Percentiles rank a stretch among this genome's conserved stretches.
Evolutionary conservation across 306 rosid genomes (phyloP).

Genomic region (Cucumis hystrix): DNA sequence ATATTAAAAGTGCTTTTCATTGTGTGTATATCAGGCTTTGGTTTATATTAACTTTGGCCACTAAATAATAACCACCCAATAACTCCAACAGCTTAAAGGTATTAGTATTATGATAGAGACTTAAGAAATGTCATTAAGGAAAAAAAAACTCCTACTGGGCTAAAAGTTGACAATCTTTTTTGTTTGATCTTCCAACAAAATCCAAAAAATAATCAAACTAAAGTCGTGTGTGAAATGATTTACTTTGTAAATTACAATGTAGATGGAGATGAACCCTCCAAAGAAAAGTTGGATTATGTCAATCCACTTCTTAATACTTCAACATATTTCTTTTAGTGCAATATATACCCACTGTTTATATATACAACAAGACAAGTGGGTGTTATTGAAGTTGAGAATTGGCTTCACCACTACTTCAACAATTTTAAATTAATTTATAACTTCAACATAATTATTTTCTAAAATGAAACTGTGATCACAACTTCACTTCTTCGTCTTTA

Average conservation of each 20-base stretch:
- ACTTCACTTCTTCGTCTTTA: too few species aligned
- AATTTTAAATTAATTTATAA: too few species aligned
- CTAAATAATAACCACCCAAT: neutral
- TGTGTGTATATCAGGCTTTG: neutral
- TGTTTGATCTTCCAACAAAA: neutral
- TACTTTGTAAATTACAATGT: neutral
- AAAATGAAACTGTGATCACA: too few species aligned
- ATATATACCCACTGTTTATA: neutral
- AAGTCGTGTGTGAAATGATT: neutral
- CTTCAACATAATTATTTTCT: too few species aligned
- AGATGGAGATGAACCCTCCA: neutral
- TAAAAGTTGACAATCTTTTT: neutral
- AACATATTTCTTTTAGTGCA: neutral
- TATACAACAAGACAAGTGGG: neutral
- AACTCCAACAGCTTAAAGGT: neutral
- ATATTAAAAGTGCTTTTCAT: neutral
- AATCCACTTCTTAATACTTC: neutral
- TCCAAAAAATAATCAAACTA: neutral
- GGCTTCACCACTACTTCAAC: neutral
- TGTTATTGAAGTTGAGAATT: neutral
- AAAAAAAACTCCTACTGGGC: neutral
- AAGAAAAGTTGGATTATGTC: neutral
- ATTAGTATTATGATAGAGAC: neutral
- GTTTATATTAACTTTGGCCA: neutral
- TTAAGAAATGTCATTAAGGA: neutral